A percentile compares a stretch with the other conserved stretches of the same genome.
These are phyloP conservation scores for Backusella circina DNA, from an alignment of 192 early-diverging fungal genomes.

Conservation along the genomic window DNA sequence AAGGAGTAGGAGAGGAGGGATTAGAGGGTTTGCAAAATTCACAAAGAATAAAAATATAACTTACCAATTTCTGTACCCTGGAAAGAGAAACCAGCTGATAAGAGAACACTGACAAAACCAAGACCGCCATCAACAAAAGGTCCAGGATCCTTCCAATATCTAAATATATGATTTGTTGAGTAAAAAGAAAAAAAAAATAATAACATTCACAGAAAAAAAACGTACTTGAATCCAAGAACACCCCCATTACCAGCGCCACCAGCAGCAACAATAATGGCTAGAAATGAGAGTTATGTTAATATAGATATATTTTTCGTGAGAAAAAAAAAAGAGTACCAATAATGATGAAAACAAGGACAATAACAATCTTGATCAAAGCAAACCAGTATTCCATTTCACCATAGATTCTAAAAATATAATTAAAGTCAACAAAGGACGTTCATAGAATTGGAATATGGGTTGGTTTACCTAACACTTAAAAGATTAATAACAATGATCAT, in stretches of 20 bases:
- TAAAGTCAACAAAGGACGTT: not conserved
- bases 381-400: conserved; percentile 90
- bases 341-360: conserved; percentile 75
- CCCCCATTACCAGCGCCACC: conserved; percentile 51
- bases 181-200: not conserved
- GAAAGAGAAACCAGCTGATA: conserved; percentile 80
- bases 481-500: conserved; percentile 62
- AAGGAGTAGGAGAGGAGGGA: not conserved
- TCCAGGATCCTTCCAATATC: conserved; percentile 64
- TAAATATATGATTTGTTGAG: conserved; percentile 13
- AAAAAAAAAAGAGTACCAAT: conserved; percentile 30
- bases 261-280: conserved; percentile 56
- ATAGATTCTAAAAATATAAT: conserved; percentile 55
- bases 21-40: not conserved
- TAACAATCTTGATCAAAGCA: conserved; percentile 69
- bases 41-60: not conserved
- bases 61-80: conserved; percentile 78
- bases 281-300: not conserved
- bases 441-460: not conserved
- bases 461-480: conserved; percentile 43
- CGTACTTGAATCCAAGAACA: conserved; percentile 40
- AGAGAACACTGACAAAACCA: conserved; percentile 61
- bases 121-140: conserved; percentile 56
- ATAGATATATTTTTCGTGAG: not conserved
- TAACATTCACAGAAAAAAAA: not conserved